A percentile compares a stretch with the other conserved stretches of the same genome.
These are phyloP conservation scores for Leucocoprinus sp. DNA, from an alignment of 768 basidiomycete genomes.

Conservation along the genomic window DNA sequence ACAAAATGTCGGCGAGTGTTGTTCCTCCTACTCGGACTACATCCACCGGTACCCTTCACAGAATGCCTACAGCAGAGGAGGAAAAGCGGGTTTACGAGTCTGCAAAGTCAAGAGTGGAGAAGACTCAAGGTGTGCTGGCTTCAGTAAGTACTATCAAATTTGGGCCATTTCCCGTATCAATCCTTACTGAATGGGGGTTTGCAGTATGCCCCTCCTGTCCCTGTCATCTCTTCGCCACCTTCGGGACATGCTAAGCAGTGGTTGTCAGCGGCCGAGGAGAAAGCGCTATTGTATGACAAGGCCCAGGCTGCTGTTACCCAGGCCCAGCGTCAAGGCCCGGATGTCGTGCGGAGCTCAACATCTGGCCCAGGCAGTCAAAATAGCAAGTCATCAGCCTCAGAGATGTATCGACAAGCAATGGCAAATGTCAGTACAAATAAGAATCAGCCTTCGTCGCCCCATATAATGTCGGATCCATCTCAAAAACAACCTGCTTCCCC, in stretches of 20 bases:
- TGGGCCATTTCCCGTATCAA: not conserved
- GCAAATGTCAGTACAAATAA: constrained; percentile 11
- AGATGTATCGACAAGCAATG: constrained; percentile 14
- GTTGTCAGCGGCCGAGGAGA: constrained; percentile 72
- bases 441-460: constrained; percentile 15
- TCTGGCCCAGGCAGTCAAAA: not conserved
- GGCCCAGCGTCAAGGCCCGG: constrained; percentile 36
- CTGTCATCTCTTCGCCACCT: constrained; percentile 15
- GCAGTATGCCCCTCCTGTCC: constrained; percentile 20
- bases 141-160: constrained; percentile 23
- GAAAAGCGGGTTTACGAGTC: constrained; percentile 67
- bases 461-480: constrained; percentile 10
- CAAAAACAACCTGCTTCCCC: constrained; percentile 9
- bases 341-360: not conserved
- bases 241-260: constrained; percentile 27
- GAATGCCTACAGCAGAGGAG: constrained; percentile 35
- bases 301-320: constrained; percentile 60
- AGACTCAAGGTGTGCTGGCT: constrained; percentile 37
- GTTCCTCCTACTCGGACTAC: constrained; percentile 9
- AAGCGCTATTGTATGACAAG: constrained; percentile 56
- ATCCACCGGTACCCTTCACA: not conserved
- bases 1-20: not conserved
- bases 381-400: constrained; percentile 10
- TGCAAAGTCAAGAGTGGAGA: constrained; percentile 53
- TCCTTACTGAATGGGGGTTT: not conserved